Base-by-base conservation (phyloP, 306 rosid species). In the Alnus rubra region DNA sequence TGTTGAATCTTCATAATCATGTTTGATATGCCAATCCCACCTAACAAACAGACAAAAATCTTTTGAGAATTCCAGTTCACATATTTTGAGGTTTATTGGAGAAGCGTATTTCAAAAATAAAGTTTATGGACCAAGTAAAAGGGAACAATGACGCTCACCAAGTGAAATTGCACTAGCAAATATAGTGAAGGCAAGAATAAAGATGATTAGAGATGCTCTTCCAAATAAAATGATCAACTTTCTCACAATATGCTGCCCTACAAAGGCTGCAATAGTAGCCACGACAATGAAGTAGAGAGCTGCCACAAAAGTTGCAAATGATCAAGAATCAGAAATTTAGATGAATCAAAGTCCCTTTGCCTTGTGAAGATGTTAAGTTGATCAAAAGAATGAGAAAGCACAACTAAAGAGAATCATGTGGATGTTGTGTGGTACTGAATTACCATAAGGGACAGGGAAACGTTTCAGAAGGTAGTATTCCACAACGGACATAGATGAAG, bases 401-500 rank as follows among this genome's bases (percentile, higher is more conserved):
- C 65, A 59, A 59, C 18, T 18, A 18, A 13, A 33, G 15, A 65
- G 30, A 15, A 39, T 74, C 45, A 79, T 5, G 2, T 18, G 18
- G 18, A 56, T 56, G 60, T 50, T 82, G 1, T 67, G 1, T 0
- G 15, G 71, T 30, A 79, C 88, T 18, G 31, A 42, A 28, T 14
- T 71, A 92, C 98, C 98, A 56, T 92, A 91, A 33, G 96, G 97
- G 78, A 95, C 80, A 6, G 98, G 98, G 79, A 95, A 95, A 80
- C 97, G 98, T 75, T 88, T 90, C 33, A 95, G 84, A 31, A 95
- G 87, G 80, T 91, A 92, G 86, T 95, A 95, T 86, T 95, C 98
- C 54, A 95, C 92, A 6, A 95, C 98, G 63, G 98, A 95, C 98
- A 95, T 95, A 13, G 98, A 95, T 8, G 98, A 92, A 18, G 98